A percentile compares a stretch with the other conserved stretches of the same genome.
phyloP scores from a whole-genome alignment of 73 alveolate species.

The Symbiodinium natans region DNA sequence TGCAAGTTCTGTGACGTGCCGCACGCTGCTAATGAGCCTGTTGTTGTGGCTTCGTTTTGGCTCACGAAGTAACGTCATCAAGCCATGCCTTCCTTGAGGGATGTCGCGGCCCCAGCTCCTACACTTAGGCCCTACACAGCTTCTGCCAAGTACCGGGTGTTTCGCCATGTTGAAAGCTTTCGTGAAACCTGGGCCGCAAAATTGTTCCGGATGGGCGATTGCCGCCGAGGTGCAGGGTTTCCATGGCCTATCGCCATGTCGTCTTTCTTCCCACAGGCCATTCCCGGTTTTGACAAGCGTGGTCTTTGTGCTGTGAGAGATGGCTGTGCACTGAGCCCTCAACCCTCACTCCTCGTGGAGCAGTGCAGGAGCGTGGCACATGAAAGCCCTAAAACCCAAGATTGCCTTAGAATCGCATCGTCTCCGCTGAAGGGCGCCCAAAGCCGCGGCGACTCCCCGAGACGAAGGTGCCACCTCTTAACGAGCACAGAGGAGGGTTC shows the following conservation, averaged over 20 bases:
- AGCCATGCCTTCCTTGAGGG: slow-evolving; percentile 8
- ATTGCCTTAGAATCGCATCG: no score
- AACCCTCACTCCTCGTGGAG: no score
- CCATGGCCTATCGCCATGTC: slow-evolving; percentile 9
- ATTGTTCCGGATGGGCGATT: no score
- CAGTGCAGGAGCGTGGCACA: no score
- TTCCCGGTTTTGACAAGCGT: neutral
- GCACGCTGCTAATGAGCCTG: neutral
- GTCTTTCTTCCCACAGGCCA: slow-evolving; percentile 4
- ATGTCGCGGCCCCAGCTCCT: neutral
- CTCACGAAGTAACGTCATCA: neutral
- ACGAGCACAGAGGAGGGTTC: no score
- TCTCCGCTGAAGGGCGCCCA: neutral
- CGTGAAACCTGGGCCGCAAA: no score
- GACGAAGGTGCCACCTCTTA: neutral
- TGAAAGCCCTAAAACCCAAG: no score
- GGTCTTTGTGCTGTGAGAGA: neutral
- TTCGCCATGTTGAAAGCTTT: no score
- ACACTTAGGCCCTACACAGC: neutral
- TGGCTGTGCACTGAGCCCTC: no score
- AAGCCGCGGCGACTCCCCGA: neutral
- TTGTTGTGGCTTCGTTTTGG: neutral
- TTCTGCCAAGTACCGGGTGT: neutral
- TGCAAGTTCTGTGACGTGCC: no score
- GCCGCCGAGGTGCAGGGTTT: neutral